Evolutionary conservation across 2,329 filamentous ascomycete genomes (phyloP).

Genomic region (Trichoderma guizhouense): DNA sequence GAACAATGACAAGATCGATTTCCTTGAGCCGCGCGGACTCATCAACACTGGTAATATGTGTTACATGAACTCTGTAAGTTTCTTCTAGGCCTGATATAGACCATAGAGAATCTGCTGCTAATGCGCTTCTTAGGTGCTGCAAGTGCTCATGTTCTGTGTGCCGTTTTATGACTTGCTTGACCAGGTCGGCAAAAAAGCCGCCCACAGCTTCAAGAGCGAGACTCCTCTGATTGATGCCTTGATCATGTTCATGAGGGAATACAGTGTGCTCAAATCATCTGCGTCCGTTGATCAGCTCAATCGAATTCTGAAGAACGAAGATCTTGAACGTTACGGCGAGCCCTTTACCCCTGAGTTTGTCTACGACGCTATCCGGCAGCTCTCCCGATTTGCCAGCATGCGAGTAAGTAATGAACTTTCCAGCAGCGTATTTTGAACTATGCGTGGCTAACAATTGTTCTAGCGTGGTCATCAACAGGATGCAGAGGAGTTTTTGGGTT

Average conservation of each 20-base stretch:
- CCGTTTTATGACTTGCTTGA: conserved; percentile 95
- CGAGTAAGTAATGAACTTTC: conserved; percentile 55
- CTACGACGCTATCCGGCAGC: conserved; percentile 83
- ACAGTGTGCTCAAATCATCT: conserved; percentile 79
- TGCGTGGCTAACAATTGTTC: conserved; percentile 20
- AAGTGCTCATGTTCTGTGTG: conserved; percentile 89
- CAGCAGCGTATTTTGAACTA: background rate
- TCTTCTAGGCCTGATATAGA: background rate
- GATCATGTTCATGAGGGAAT: conserved; percentile 96
- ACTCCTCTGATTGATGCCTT: conserved; percentile 92
- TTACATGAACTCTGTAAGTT: conserved; percentile 98
- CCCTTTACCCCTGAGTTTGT: conserved; percentile 92
- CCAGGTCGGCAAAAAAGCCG: conserved; percentile 76
- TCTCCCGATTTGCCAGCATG: conserved; percentile 90
- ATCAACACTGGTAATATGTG: conserved; percentile 99
- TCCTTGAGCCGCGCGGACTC: conserved; percentile 87
- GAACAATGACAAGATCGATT: conserved; percentile 64
- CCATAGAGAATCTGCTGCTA: conserved; percentile 27
- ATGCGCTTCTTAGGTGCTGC: conserved; percentile 66
- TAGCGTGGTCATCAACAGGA: conserved; percentile 95
- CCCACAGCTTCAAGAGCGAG: conserved; percentile 91
- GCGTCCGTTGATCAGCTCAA: conserved; percentile 69
- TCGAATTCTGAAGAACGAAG: conserved; percentile 71
- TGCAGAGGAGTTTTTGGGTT: conserved; percentile 93
- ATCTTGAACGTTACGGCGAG: conserved; percentile 87